Evolutionary conservation across 257 asterid genomes (phyloP), one percentile per base, ranked within the genome.

Genomic region (Solanum phureja): DNA sequence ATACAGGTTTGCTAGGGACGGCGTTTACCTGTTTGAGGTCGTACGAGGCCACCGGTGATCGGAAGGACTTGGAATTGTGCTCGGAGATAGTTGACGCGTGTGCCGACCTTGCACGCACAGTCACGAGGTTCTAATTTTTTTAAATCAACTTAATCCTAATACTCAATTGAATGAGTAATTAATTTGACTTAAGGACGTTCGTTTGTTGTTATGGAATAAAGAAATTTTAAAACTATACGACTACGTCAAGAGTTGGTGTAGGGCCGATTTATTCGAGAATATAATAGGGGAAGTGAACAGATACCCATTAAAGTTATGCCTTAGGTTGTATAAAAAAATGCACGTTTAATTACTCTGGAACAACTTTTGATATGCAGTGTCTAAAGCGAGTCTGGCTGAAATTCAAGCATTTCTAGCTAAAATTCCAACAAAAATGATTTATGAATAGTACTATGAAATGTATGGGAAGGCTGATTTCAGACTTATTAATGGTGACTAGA

Each of bases 1-100:
- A 90, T 82, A 89, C 97, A 82, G 98, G 98, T 12, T 83, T 95
- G 90, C 86, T 95, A 83, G 98, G 98, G 81, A 94, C 97, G 37
- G 96, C 98, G 68, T 92, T 93, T 91, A 89, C 92, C 83, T 95
- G 98, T 86, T 86, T 95, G 89, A 90, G 96, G 85, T 93, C 95
- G 33, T 94, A 93, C 64, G 93, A 92, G 91, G 92, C 95, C 86
- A 93, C 98, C 88, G 95, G 94, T 31, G 90, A 87, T 90, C 92
- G 27, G 90, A 88, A 62, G 46, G 98, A 95, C 89, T 88, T 95
- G 93, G 86, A 74, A 16, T 58, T 94, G 88, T 93, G 98, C 89
- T 83, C 87, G 1, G 96, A 95, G 84, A 94, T 95, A 35, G 91
- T 93, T 71, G 95, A 93, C 60, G 88, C 90, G 72, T 95, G 98